Evolutionary conservation across 768 basidiomycete species (phyloP).

Genomic region (Tricholoma sp.): DNA sequence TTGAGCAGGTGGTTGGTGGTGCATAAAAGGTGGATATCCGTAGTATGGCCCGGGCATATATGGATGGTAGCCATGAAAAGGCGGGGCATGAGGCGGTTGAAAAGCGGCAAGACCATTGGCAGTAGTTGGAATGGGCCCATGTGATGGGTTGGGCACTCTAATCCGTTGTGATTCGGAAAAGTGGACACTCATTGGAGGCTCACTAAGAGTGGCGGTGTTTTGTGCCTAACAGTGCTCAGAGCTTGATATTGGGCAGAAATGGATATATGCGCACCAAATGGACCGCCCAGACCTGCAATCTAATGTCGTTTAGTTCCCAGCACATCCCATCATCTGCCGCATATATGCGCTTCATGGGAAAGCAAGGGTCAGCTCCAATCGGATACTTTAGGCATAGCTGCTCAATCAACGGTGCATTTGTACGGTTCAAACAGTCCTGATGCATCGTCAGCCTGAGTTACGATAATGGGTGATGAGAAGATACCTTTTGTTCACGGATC

Average conservation of each 20-base stretch:
- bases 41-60: not conserved
- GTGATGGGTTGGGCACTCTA: not conserved
- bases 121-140: not conserved
- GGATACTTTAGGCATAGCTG: not conserved
- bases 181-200: not conserved
- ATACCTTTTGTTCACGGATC: constrained; percentile 2
- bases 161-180: not conserved
- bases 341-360: not conserved
- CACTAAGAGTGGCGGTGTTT: not conserved
- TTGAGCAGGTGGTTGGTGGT: not conserved
- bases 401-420: not conserved
- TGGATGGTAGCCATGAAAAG: not conserved
- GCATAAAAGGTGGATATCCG: not conserved
- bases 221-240: not conserved
- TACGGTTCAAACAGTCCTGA: not conserved
- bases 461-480: not conserved
- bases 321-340: not conserved
- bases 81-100: not conserved
- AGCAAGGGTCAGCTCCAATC: not conserved
- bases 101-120: not conserved
- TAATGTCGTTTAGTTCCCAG: constrained; percentile 1
- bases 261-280: not conserved
- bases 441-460: not conserved
- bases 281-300: constrained; percentile 1
- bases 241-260: not conserved